These are phyloP conservation scores for Agastache rugosa DNA, from an alignment of 257 asterid species.

Conservation along the genomic window DNA sequence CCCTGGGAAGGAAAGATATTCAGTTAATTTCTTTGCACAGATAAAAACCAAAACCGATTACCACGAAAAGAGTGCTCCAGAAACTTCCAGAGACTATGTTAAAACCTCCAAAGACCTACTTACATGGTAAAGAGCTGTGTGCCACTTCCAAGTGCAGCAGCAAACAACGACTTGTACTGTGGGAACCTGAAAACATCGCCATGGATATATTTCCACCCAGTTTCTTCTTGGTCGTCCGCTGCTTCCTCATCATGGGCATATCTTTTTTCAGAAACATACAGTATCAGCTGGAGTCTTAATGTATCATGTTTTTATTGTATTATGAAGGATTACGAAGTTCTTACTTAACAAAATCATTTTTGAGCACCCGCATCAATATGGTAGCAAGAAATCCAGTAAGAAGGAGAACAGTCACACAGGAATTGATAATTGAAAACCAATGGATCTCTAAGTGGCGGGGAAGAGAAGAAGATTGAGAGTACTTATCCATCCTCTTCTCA, in stretches of 20 bases:
- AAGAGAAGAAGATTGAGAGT: constrained; percentile 59
- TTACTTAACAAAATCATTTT: constrained; percentile 78
- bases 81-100: neutral
- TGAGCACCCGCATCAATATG: constrained; percentile 72
- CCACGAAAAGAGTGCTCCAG: neutral
- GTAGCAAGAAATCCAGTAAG: constrained; percentile 73
- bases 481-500: constrained; percentile 80
- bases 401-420: constrained; percentile 71
- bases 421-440: constrained; percentile 78
- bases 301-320: constrained; percentile 3
- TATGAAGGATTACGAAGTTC: constrained; percentile 29
- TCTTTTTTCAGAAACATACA: constrained; percentile 38
- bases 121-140: constrained; percentile 74
- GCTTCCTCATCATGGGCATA: constrained; percentile 80
- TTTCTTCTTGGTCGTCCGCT: constrained; percentile 74
- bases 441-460: constrained; percentile 73
- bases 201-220: constrained; percentile 80
- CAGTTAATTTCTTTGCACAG: neutral
- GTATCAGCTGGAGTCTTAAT: constrained; percentile 26
- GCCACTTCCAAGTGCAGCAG: constrained; percentile 77
- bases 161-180: constrained; percentile 60
- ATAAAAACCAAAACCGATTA: neutral
- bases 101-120: constrained; percentile 33
- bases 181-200: constrained; percentile 82
- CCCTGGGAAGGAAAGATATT: constrained; percentile 43